Conservation (phyloP, 768 basidiomycete genomes). For the Boletus rubescentipes region DNA sequence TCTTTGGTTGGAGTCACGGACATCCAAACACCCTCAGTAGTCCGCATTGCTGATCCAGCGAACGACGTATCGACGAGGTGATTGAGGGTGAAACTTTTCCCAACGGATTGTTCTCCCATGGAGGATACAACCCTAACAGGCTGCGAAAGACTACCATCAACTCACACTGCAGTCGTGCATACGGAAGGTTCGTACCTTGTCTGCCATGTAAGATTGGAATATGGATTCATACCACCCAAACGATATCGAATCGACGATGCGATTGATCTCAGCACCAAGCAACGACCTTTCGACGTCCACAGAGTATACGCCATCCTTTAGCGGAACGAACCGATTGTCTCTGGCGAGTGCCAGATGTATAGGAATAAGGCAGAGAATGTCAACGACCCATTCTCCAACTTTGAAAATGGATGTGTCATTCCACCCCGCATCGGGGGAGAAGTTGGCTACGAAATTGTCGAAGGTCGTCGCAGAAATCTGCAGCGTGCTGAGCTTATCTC, state of each 20-base stretch:
- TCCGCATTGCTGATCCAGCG: constrained; percentile 62
- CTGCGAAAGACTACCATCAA: constrained; percentile 26
- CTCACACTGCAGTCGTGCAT: not conserved
- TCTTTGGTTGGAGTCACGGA: constrained; percentile 61
- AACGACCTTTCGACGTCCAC: constrained; percentile 49
- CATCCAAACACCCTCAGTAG: constrained; percentile 67
- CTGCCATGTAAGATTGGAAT: constrained; percentile 60
- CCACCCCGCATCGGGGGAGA: constrained; percentile 19
- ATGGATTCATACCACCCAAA: constrained; percentile 68
- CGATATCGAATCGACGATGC: constrained; percentile 54
- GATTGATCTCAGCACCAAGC: constrained; percentile 57
- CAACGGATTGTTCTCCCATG: constrained; percentile 69
- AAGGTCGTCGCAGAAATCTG: constrained; percentile 32
- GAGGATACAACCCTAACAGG: constrained; percentile 65
- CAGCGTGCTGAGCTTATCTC: constrained; percentile 40
- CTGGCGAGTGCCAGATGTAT: constrained; percentile 61
- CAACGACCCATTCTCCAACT: constrained; percentile 61
- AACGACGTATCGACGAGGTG: constrained; percentile 67
- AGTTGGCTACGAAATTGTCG: constrained; percentile 18
- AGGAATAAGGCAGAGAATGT: constrained; percentile 60
- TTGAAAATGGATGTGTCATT: constrained; percentile 36
- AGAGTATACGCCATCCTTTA: constrained; percentile 57
- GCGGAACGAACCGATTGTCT: constrained; percentile 60
- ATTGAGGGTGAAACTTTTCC: constrained; percentile 57
- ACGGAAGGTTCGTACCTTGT: constrained; percentile 38